Percentiles rank a stretch among this genome's conserved stretches.
These are phyloP conservation scores for Prunus mume DNA, from an alignment of 306 rosid genomes.

Conservation along the genomic window DNA sequence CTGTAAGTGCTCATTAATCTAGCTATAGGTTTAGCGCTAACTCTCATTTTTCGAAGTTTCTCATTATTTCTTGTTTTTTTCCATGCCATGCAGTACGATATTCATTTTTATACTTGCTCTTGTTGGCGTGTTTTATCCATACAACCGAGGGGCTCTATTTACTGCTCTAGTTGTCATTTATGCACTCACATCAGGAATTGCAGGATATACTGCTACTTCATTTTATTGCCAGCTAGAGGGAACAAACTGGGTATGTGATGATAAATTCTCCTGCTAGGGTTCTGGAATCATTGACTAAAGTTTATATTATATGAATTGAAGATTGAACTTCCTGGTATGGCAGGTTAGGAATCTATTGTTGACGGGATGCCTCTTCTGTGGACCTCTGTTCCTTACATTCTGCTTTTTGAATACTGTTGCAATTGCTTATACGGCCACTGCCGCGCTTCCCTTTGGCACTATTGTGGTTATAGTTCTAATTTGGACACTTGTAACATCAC, in stretches of 20 bases:
- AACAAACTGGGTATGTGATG: conserved; percentile 66
- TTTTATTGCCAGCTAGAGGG: conserved; percentile 93
- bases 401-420: conserved; percentile 66
- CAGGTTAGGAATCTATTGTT: conserved; percentile 65
- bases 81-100: conserved; percentile 54
- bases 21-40: neutral
- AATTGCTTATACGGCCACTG: conserved; percentile 60
- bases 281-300: conserved; percentile 11
- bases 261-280: conserved; percentile 5
- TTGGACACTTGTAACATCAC: conserved; percentile 68
- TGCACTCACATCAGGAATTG: conserved; percentile 93
- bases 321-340: conserved; percentile 19
- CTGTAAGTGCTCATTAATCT: conserved; percentile 33
- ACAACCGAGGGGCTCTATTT: conserved; percentile 86
- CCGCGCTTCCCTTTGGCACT: conserved; percentile 73
- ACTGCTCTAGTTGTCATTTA: conserved; percentile 89
- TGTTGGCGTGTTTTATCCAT: conserved; percentile 91
- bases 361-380: conserved; percentile 69
- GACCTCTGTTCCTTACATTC: conserved; percentile 58
- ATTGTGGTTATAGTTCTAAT: conserved; percentile 65
- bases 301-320: conserved; percentile 1
- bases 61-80: neutral
- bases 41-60: neutral
- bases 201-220: conserved; percentile 86
- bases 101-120: conserved; percentile 81